Percentiles rank a stretch among this genome's conserved stretches.
phyloP scores from a whole-genome alignment of 2,329 filamentous ascomycete species.

The Phoma sp. region DNA sequence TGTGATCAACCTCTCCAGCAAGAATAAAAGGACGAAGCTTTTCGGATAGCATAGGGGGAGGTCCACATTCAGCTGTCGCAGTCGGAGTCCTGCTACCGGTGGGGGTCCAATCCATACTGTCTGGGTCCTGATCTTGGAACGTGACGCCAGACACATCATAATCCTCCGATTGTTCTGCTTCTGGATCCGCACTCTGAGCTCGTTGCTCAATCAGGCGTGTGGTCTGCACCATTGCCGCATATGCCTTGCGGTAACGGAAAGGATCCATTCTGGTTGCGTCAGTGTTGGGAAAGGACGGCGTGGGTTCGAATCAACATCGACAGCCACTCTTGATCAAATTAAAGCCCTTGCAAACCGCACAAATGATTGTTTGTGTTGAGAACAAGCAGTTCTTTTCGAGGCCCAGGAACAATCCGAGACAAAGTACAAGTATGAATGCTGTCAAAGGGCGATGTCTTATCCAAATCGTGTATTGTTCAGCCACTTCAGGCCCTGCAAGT shows the following conservation, averaged over 20 bases:
- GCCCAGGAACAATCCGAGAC: slow-evolving; percentile 13
- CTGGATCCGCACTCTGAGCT: slow-evolving; percentile 25
- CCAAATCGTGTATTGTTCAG: neutral
- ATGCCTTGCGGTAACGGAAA: slow-evolving; percentile 45
- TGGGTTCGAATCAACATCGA: neutral
- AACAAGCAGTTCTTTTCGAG: neutral
- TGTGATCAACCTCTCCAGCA: slow-evolving; percentile 32
- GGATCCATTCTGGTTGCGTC: slow-evolving; percentile 43
- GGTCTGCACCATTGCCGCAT: slow-evolving; percentile 46
- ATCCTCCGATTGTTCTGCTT: slow-evolving; percentile 12
- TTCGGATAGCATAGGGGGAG: slow-evolving; percentile 35
- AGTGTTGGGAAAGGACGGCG: slow-evolving; percentile 10
- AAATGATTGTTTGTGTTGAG: neutral
- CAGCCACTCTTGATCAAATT: neutral
- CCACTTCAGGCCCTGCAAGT: slow-evolving; percentile 12
- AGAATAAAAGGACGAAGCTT: slow-evolving; percentile 42
- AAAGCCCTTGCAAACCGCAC: neutral
- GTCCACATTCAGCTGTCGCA: slow-evolving; percentile 38
- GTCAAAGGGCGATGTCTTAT: slow-evolving; percentile 7
- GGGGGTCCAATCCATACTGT: slow-evolving; percentile 49
- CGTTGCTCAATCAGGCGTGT: slow-evolving; percentile 43
- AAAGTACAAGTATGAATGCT: neutral
- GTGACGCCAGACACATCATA: slow-evolving; percentile 15
- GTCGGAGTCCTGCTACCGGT: slow-evolving; percentile 38
- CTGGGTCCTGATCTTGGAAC: slow-evolving; percentile 39